Evolutionary conservation across 768 basidiomycete species (phyloP).

Genomic region (Xerocomus brunneocitrinus): DNA sequence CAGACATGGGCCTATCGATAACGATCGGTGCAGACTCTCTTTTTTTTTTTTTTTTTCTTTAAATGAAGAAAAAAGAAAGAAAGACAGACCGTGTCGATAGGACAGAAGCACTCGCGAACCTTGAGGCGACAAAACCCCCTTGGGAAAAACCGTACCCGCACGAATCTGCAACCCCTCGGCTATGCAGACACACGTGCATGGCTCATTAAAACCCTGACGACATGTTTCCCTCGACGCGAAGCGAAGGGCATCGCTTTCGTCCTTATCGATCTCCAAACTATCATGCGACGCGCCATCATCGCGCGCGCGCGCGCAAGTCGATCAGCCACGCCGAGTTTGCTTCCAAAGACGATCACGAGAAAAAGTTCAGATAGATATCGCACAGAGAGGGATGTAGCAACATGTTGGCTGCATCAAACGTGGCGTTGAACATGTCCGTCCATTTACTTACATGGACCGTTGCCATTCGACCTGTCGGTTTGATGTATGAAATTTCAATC

Average conservation of each 20-base stretch:
- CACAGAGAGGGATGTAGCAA: neutral
- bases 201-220: neutral
- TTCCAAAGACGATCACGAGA: neutral
- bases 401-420: neutral
- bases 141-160: neutral
- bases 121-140: neutral
- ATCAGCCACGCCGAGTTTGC: neutral
- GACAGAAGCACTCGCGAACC: neutral
- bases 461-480: neutral
- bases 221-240: constrained; percentile 1
- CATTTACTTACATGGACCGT: neutral
- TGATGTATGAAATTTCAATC: neutral
- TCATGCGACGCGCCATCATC: neutral
- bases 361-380: neutral
- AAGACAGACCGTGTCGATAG: neutral
- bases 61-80: neutral
- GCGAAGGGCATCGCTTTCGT: neutral
- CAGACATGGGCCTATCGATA: neutral
- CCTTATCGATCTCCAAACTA: neutral
- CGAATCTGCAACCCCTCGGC: neutral
- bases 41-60: neutral
- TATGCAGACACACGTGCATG: neutral
- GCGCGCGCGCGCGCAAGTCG: neutral
- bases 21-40: neutral
- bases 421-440: neutral